These are phyloP conservation scores for Chrysoporthe cubensis DNA, from an alignment of 2,329 filamentous ascomycete species.

Conservation along the genomic window DNA sequence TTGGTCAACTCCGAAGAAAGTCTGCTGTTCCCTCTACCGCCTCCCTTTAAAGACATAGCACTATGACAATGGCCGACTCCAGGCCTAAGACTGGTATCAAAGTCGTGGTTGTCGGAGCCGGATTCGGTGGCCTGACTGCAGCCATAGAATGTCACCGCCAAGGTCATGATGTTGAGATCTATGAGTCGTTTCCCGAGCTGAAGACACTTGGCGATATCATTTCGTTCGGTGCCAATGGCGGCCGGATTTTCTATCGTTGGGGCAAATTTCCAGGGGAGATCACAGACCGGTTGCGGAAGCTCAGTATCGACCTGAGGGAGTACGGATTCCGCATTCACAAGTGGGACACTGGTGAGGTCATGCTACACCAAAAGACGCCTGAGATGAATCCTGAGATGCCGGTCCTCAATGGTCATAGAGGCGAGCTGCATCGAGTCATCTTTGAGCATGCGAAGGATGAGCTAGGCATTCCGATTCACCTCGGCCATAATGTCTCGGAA, in stretches of 20 bases:
- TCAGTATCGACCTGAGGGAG: slow-evolving; percentile 55
- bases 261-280: slow-evolving; percentile 47
- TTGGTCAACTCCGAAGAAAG: neutral
- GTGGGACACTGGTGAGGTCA: slow-evolving; percentile 61
- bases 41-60: neutral
- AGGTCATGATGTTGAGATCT: slow-evolving; percentile 61
- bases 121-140: slow-evolving; percentile 64
- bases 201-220: slow-evolving; percentile 67
- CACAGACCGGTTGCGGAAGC: slow-evolving; percentile 48
- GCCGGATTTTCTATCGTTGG: slow-evolving; percentile 65
- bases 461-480: slow-evolving; percentile 58
- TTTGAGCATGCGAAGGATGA: slow-evolving; percentile 61
- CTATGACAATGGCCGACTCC: slow-evolving; percentile 6
- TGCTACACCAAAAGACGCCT: slow-evolving; percentile 58
- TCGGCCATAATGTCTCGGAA: slow-evolving; percentile 53
- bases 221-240: slow-evolving; percentile 63
- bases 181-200: slow-evolving; percentile 61
- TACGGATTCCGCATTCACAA: slow-evolving; percentile 67
- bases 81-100: slow-evolving; percentile 52
- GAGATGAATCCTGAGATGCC: slow-evolving; percentile 50
- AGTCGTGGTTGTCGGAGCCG: slow-evolving; percentile 55
- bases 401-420: slow-evolving; percentile 63
- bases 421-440: slow-evolving; percentile 62
- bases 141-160: slow-evolving; percentile 67
- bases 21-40: too few relatives aligned